phyloP scores from a whole-genome alignment of 371 early-diverging fungal genomes.

The Syncephalastrum sp. region DNA sequence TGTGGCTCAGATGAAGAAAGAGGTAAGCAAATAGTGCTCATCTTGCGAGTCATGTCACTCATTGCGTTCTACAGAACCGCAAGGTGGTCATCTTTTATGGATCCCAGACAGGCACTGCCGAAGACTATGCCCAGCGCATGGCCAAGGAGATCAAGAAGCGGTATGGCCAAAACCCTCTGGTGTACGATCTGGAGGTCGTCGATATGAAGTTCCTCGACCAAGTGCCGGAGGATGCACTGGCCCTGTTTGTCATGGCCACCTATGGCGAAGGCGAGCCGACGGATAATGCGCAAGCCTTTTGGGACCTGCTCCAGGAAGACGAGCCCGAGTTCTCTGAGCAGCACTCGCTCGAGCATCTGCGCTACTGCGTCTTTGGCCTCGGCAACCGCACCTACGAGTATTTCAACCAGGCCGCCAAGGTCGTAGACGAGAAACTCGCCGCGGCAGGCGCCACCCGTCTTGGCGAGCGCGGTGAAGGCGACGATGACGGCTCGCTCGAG shows the following conservation, averaged over 20 bases:
- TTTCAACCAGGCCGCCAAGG: conserved; percentile 77
- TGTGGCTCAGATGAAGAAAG: conserved; percentile 37
- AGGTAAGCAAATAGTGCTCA: conserved; percentile 25
- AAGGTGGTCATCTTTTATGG: conserved; percentile 79
- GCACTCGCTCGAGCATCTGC: conserved; percentile 59
- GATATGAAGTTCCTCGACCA: conserved; percentile 72
- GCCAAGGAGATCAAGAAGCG: conserved; percentile 76
- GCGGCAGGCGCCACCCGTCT: conserved; percentile 73
- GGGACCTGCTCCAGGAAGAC: conserved; percentile 61
- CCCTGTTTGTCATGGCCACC: conserved; percentile 81
- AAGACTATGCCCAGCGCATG: conserved; percentile 84
- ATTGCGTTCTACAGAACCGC: conserved; percentile 36
- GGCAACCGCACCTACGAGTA: conserved; percentile 95
- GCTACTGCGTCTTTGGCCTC: conserved; percentile 85
- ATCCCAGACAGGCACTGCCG: conserved; percentile 94
- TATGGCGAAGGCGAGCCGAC: conserved; percentile 89
- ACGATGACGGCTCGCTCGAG: conserved; percentile 90
- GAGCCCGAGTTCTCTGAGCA: conserved; percentile 64
- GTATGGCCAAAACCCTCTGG: conserved; percentile 66
- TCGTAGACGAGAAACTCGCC: conserved; percentile 61
- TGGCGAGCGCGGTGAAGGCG: conserved; percentile 85
- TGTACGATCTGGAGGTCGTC: conserved; percentile 79
- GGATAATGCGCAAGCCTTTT: conserved; percentile 81
- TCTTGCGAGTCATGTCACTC: background rate
- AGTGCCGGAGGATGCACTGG: conserved; percentile 55